These are phyloP conservation scores for Chenopodium berlandieri DNA, from an alignment of 148 eudicot genomes.

Conservation along the genomic window DNA sequence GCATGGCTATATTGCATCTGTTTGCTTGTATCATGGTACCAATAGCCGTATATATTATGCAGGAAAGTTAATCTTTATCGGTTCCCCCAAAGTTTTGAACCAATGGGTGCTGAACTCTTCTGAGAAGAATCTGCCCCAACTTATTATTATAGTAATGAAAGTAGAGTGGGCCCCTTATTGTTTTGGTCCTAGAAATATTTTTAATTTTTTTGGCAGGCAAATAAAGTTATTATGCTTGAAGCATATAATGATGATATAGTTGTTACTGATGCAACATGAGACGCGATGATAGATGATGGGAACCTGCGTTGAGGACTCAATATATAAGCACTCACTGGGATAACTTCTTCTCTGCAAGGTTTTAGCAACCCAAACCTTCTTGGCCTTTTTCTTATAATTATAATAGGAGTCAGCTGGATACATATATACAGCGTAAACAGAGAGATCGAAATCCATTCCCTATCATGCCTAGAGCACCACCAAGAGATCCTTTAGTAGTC, in stretches of 20 bases:
- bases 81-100: not conserved
- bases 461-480: constrained; percentile 41
- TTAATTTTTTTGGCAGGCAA: not conserved
- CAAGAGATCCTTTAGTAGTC: constrained; percentile 65
- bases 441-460: not conserved
- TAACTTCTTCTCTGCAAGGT: not conserved
- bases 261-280: constrained; percentile 26
- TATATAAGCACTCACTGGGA: constrained; percentile 24
- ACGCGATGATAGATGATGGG: not conserved
- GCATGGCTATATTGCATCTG: no score
- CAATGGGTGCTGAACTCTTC: not conserved
- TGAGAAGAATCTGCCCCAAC: constrained; percentile 13
- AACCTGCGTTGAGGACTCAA: not conserved
- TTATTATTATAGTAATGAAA: constrained; percentile 5
- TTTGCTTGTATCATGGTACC: no score
- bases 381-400: no score
- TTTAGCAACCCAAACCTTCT: not conserved
- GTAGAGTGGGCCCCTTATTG: not conserved
- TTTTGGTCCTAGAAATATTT: not conserved
- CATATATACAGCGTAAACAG: not conserved
- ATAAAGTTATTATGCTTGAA: not conserved
- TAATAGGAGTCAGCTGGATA: no score
- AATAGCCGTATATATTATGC: not conserved
- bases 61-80: not conserved
- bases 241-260: not conserved